A percentile compares a stretch with the other conserved stretches of the same genome.
Evolutionary conservation across 1,284 basidiomycete species (phyloP).

Genomic region (Cryptococcus sp.): DNA sequence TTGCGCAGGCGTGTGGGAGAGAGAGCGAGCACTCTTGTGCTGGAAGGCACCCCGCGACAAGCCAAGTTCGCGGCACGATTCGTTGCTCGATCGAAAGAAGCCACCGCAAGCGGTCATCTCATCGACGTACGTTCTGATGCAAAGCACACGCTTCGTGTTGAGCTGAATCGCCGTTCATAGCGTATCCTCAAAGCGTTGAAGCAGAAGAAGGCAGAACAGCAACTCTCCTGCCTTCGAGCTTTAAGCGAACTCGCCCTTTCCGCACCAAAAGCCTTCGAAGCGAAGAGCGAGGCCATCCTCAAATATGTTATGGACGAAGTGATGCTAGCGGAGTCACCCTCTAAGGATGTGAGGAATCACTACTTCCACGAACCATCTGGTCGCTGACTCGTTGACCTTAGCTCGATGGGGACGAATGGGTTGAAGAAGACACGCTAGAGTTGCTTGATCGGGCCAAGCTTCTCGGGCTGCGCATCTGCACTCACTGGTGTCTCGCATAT

Average conservation of each 20-base stretch:
- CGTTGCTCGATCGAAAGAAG: constrained; percentile 63
- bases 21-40: constrained; percentile 63
- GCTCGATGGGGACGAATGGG: constrained; percentile 64
- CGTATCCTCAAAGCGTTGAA: constrained; percentile 59
- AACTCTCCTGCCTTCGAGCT: constrained; percentile 69
- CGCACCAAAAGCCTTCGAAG: constrained; percentile 72
- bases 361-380: not conserved
- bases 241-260: constrained; percentile 74
- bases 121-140: constrained; percentile 62
- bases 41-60: constrained; percentile 65
- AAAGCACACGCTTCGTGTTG: not conserved
- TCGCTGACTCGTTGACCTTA: constrained; percentile 56
- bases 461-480: constrained; percentile 71
- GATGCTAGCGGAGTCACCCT: constrained; percentile 60
- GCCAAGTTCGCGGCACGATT: constrained; percentile 88
- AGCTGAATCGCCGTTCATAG: constrained; percentile 12
- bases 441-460: constrained; percentile 63
- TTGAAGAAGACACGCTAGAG: constrained; percentile 63
- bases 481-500: constrained; percentile 73
- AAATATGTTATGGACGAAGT: constrained; percentile 71
- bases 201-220: constrained; percentile 58
- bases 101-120: constrained; percentile 60
- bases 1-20: constrained; percentile 67
- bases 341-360: constrained; percentile 51
- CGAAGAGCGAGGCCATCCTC: constrained; percentile 70